A percentile compares a stretch with the other conserved stretches of the same genome.
Conservation (phyloP, 164 flowering plant genomes). For the Liquidambar formosana region DNA sequence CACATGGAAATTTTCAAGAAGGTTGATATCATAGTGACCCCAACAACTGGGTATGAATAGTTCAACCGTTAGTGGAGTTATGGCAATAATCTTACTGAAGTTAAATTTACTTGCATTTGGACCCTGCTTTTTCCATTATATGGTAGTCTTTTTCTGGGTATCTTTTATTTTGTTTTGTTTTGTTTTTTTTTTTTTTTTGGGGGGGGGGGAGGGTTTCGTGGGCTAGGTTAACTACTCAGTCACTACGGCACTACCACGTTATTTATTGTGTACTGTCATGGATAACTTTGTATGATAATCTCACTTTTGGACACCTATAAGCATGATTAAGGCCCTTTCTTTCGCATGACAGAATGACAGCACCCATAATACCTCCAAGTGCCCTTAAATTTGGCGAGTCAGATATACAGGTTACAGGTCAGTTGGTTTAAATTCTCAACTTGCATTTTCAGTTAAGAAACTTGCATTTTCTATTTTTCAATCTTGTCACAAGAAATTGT, state of each 20-base stretch:
- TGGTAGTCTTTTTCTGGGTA: background rate
- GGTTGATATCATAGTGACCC: constrained; percentile 93
- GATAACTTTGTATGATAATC: constrained; percentile 3
- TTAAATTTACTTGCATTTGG: background rate
- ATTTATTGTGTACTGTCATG: background rate
- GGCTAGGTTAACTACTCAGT: no score
- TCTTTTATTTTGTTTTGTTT: no score
- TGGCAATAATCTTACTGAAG: background rate
- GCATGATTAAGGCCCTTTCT: constrained; percentile 1
- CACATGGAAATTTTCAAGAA: constrained; percentile 87
- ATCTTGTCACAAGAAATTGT: background rate
- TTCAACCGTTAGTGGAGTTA: background rate
- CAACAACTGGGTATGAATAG: constrained; percentile 85
- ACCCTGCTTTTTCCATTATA: background rate
- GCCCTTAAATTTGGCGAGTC: constrained; percentile 80
- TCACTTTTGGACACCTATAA: background rate
- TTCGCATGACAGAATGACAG: constrained; percentile 72
- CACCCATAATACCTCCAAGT: constrained; percentile 75
- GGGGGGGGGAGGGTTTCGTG: background rate
- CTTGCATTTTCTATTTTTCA: background rate
- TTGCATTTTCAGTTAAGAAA: background rate
- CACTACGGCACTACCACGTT: background rate
- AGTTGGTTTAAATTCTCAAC: background rate
- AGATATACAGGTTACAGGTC: constrained; percentile 75
- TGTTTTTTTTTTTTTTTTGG: background rate